Conservation (phyloP, 2,329 filamentous ascomycete genomes). For the Ophiostoma fasciatum region DNA sequence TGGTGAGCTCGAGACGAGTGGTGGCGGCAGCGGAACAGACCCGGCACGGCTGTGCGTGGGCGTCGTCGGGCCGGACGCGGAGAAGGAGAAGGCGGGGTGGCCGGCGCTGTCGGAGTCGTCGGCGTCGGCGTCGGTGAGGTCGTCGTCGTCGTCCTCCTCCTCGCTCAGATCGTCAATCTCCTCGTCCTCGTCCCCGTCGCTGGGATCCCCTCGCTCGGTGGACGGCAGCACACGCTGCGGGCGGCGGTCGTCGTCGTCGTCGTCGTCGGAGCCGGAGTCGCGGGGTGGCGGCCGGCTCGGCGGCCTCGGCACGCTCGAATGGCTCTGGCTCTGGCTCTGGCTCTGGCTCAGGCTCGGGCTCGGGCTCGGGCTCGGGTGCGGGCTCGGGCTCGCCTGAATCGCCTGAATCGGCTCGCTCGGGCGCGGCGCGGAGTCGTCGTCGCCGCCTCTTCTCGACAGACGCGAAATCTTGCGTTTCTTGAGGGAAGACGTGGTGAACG, state of each 20-base stretch:
- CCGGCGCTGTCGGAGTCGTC: conserved; percentile 18
- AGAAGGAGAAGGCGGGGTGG: conserved; percentile 36
- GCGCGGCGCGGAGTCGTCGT: too few species aligned
- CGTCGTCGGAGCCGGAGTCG: too few species aligned
- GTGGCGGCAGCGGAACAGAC: conserved; percentile 21
- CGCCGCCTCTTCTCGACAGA: conserved; percentile 26
- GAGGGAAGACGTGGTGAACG: conserved; percentile 55
- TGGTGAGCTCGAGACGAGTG: conserved; percentile 5
- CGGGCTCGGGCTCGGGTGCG: too few species aligned
- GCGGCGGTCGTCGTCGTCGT: not conserved
- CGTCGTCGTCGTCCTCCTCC: conserved; percentile 2
- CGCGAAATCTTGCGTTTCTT: conserved; percentile 57
- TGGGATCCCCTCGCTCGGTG: too few species aligned
- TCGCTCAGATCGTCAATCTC: conserved; percentile 23
- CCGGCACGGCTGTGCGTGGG: conserved; percentile 26
- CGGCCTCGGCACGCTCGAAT: too few species aligned
- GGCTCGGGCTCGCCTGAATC: too few species aligned
- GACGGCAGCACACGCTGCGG: too few species aligned
- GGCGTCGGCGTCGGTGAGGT: conserved; percentile 21
- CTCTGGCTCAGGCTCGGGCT: too few species aligned
- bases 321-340: too few species aligned
- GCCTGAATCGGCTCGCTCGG: too few species aligned
- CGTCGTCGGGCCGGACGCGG: conserved; percentile 23
- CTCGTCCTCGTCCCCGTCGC: not conserved
- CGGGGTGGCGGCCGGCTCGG: too few species aligned